These are phyloP conservation scores for Exophiala xenobiotica DNA, from an alignment of 2,329 filamentous ascomycete species.

Conservation along the genomic window DNA sequence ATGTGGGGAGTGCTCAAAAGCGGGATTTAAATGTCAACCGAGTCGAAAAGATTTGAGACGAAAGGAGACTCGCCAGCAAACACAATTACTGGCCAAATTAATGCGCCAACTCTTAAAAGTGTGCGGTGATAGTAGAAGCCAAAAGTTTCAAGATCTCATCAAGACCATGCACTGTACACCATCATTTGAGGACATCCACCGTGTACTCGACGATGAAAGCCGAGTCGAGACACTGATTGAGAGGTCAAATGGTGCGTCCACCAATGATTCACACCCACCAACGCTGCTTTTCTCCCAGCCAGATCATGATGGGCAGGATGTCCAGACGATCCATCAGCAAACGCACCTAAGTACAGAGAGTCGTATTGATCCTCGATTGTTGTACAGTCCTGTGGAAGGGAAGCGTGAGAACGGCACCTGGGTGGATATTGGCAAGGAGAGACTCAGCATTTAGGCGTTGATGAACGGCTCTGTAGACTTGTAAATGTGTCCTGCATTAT, in stretches of 20 bases:
- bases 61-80: not conserved
- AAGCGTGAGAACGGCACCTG: not conserved
- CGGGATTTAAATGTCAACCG: not conserved
- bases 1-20: not conserved
- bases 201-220: not conserved
- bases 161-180: not conserved
- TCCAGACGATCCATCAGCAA: not conserved
- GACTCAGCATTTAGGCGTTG: not conserved
- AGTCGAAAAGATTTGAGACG: not conserved
- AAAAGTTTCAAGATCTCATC: not conserved
- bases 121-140: not conserved
- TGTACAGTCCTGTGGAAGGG: not conserved
- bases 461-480: too few relatives aligned
- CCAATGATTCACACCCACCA: too few relatives aligned
- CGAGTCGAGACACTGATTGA: too few relatives aligned
- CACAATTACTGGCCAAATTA: not conserved
- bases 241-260: too few relatives aligned
- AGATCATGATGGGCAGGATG: too few relatives aligned
- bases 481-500: too few relatives aligned
- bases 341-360: not conserved
- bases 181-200: not conserved
- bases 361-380: not conserved
- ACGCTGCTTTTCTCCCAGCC: too few relatives aligned
- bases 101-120: not conserved
- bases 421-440: not conserved